These are phyloP conservation scores for Nakazawaea molendinolei DNA, from an alignment of 805 yeast species.

Conservation along the genomic window DNA sequence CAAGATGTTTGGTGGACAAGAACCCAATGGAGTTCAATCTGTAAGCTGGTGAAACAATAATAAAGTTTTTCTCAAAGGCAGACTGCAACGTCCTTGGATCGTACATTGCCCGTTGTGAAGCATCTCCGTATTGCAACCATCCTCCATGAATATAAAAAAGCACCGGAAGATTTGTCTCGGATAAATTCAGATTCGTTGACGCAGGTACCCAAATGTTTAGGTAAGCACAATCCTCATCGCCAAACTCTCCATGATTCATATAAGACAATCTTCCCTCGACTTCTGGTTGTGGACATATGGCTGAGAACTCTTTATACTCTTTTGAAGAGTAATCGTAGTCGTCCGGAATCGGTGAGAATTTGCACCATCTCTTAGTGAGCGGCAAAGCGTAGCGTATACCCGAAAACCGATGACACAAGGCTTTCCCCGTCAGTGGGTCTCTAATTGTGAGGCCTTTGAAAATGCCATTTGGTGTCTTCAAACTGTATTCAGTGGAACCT, in stretches of 20 bases:
- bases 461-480: conserved; percentile 5
- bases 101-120: conserved; percentile 14
- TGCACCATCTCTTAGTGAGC: conserved; percentile 24
- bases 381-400: conserved; percentile 30
- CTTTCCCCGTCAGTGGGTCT: conserved; percentile 6
- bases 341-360: conserved; percentile 22
- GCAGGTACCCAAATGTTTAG: conserved; percentile 34
- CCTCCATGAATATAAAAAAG: conserved; percentile 37
- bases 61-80: conserved; percentile 24
- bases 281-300: conserved; percentile 24
- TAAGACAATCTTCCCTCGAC: not conserved
- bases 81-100: conserved; percentile 20
- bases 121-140: conserved; percentile 30
- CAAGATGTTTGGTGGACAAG: conserved; percentile 29
- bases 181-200: not conserved
- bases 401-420: conserved; percentile 19
- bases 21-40: conserved; percentile 35
- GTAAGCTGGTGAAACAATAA: conserved; percentile 32
- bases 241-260: not conserved
- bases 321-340: conserved; percentile 27
- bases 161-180: conserved; percentile 28
- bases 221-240: conserved; percentile 26
- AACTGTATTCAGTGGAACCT: conserved; percentile 3
- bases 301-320: conserved; percentile 20
- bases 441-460: conserved; percentile 8